Conservation (phyloP, 2,329 filamentous ascomycete species). For the Aureobasidium subglaciale region DNA sequence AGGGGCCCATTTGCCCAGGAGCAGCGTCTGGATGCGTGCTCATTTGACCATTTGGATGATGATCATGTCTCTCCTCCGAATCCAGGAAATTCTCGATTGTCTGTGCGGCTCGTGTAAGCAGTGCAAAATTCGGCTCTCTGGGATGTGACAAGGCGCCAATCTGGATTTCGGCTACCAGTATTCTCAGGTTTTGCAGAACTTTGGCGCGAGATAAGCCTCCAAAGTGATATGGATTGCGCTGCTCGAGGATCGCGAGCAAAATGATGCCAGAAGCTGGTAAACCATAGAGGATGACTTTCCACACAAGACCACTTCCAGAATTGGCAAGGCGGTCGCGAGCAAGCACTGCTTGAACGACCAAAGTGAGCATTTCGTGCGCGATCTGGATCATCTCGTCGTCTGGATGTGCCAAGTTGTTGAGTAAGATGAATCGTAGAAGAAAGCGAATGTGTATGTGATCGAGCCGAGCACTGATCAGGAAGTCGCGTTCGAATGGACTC, state of each 20-base stretch:
- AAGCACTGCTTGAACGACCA: conserved; percentile 27
- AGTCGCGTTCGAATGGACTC: conserved; percentile 26
- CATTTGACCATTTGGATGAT: conserved; percentile 9
- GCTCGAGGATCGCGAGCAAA: conserved; percentile 25
- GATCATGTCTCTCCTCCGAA: conserved; percentile 13
- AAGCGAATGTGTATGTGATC: conserved; percentile 31
- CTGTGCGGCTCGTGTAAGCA: conserved; percentile 24
- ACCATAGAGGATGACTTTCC: conserved; percentile 31
- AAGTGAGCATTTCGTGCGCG: conserved; percentile 25
- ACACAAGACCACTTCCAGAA: conserved; percentile 28
- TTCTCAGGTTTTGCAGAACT: conserved; percentile 27
- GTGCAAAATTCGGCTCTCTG: conserved; percentile 26
- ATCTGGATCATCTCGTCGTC: conserved; percentile 23
- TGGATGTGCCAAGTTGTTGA: conserved; percentile 22
- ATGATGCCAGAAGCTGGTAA: conserved; percentile 31
- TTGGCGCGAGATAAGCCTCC: conserved; percentile 16
- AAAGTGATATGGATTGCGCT: not conserved
- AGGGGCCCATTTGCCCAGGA: conserved; percentile 8
- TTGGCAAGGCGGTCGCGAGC: conserved; percentile 27
- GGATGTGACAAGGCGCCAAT: conserved; percentile 24
- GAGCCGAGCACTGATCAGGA: conserved; percentile 27
- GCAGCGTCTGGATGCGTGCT: not conserved
- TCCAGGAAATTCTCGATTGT: conserved; percentile 26
- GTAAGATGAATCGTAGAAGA: conserved; percentile 23
- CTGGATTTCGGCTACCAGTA: conserved; percentile 28